phyloP scores from a whole-genome alignment of 73 alveolate genomes.

The Paramecium octaurelia region DNA sequence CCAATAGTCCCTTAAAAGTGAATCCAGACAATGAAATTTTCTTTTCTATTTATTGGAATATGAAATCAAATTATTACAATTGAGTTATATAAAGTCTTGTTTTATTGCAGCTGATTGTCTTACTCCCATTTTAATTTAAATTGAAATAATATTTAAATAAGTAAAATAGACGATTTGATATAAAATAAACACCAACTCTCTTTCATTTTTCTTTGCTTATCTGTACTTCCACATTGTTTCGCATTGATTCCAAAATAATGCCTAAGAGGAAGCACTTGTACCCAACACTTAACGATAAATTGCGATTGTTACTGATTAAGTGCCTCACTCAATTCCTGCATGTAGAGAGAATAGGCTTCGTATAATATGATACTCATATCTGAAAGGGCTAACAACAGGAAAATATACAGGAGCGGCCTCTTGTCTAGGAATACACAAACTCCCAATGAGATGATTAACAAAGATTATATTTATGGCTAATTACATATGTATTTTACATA shows the following conservation, averaged over 20 bases:
- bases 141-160: not conserved
- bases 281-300: not conserved
- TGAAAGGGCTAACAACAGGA: not conserved
- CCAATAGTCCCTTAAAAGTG: not conserved
- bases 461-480: not conserved
- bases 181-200: not conserved
- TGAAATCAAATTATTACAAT: not conserved
- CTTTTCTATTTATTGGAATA: not conserved
- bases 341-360: not conserved
- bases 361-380: not conserved
- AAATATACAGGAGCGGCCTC: not conserved
- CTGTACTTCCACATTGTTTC: not conserved
- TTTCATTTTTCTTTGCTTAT: not conserved
- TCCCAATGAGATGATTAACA: not conserved
- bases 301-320: not conserved
- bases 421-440: not conserved
- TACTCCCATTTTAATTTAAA: not conserved
- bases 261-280: not conserved
- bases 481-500: not conserved
- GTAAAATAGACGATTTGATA: not conserved
- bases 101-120: not conserved
- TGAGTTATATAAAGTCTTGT: not conserved
- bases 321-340: slow-evolving; percentile 6
- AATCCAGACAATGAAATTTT: slow-evolving; percentile 14
- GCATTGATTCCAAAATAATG: not conserved